These are phyloP conservation scores for Canna indica DNA, from an alignment of 176 grass and related monocot species.

Conservation along the genomic window DNA sequence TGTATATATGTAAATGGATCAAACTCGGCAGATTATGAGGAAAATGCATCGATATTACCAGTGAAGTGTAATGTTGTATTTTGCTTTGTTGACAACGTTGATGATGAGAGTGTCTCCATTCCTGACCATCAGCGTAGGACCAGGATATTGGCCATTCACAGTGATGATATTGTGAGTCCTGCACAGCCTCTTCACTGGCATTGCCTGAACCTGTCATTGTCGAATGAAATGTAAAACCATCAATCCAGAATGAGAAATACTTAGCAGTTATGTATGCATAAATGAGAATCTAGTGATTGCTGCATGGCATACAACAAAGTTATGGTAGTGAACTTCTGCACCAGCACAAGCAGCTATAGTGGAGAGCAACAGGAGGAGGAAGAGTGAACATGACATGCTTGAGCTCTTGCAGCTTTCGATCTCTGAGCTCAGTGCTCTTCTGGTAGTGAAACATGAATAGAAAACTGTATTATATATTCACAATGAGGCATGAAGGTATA, in stretches of 20 bases:
- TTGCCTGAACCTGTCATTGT: slow-evolving; percentile 44
- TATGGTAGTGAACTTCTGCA: slow-evolving; percentile 68
- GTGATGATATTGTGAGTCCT: slow-evolving; percentile 56
- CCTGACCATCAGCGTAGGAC: slow-evolving; percentile 55
- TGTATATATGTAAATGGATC: not conserved
- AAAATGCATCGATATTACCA: slow-evolving; percentile 22
- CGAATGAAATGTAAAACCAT: not conserved
- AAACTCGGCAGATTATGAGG: too few species aligned
- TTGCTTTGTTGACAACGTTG: slow-evolving; percentile 49
- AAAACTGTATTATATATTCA: not conserved
- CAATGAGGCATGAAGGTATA: not conserved
- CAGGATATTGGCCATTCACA: slow-evolving; percentile 71
- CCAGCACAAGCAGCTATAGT: slow-evolving; percentile 24
- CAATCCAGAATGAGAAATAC: not conserved
- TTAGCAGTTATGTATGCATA: not conserved
- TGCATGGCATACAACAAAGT: slow-evolving; percentile 55
- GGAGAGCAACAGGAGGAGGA: slow-evolving; percentile 31
- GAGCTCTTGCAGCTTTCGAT: slow-evolving; percentile 7
- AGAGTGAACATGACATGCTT: slow-evolving; percentile 21
- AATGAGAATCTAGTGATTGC: not conserved
- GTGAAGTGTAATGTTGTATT: slow-evolving; percentile 64
- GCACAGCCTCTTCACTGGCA: slow-evolving; percentile 90
- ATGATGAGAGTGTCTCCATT: slow-evolving; percentile 62
- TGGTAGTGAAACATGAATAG: not conserved
- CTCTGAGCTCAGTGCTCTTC: not conserved